Base-by-base conservation (phyloP, 164 flowering plant genomes). In the Annona cherimola region DNA sequence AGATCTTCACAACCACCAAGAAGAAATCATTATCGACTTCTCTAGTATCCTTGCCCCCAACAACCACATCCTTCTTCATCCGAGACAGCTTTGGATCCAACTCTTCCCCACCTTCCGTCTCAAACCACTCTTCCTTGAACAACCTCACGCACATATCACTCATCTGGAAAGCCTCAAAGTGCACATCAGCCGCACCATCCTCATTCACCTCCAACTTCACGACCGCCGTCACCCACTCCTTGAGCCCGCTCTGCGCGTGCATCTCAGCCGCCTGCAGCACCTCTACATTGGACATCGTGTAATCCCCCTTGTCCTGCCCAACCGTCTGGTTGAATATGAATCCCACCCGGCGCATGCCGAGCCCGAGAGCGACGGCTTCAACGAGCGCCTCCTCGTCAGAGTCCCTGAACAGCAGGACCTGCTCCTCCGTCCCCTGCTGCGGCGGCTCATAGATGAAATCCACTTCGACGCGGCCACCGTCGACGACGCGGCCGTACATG, bases 121-220 rank as follows among this genome's bases (percentile, higher is more conserved):
- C 92, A 42, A 91, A 92, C 98, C 96, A 94, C 20, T 84, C 91
- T 76, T 94, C 97, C 81, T 88, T 90, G 69, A 88, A 92, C 83
- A 94, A 76, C 79, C 83, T 86, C 42, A 92, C 81, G 57, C 98
- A 92, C 83, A 83, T 80, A 80, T 92, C 98, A 79, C 97, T 94
- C 97, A 92, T 87, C 86, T 94, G 98, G 83, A 94, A 94, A 5
- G 98, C 93, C 84, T 93, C 98, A 69, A 93, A 91, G 63, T 93
- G 94, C 70, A 92, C 92, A 73, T 90, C 98, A 0, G 97, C 89
- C 5, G 76, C 90, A 0, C 95, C 98, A 74, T 94, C 96, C 79
- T 90, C 98, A 76, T 84, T 87, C 71, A 90, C 97, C 83, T 88
- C 87, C 70, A 94, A 66, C 78, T 94, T 92, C 78, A 92, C 98